Conservation (phyloP, 2,329 filamentous ascomycete species). For the Venturia pyrina region DNA sequence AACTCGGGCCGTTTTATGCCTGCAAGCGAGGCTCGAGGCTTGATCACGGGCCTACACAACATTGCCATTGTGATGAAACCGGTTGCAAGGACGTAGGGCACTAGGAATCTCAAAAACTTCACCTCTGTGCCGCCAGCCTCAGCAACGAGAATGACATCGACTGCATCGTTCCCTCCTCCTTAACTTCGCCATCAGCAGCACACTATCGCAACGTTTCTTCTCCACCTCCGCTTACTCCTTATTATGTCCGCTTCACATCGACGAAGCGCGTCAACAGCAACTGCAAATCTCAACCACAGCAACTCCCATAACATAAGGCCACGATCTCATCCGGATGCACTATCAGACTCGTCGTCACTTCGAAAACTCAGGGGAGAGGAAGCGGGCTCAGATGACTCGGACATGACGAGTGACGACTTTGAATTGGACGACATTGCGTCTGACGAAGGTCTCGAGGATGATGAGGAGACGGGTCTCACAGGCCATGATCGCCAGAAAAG, state of each 20-base stretch:
- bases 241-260: neutral
- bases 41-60: too few species aligned
- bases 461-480: constrained; percentile 84
- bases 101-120: neutral
- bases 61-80: neutral
- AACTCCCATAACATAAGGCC: neutral
- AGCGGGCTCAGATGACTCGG: constrained; percentile 21
- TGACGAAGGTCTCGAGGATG: constrained; percentile 64
- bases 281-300: constrained; percentile 4
- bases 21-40: neutral
- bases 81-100: neutral
- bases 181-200: neutral
- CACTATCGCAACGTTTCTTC: neutral
- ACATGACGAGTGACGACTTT: constrained; percentile 38
- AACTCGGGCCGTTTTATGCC: neutral
- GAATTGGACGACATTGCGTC: constrained; percentile 50
- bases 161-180: neutral
- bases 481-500: constrained; percentile 60
- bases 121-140: neutral
- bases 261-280: constrained; percentile 8
- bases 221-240: neutral
- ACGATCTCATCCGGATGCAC: neutral
- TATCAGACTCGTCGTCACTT: neutral
- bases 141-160: neutral
- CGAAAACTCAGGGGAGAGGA: constrained; percentile 24